Percentiles rank a stretch among this genome's conserved stretches.
phyloP scores from a whole-genome alignment of 75 land plant genomes.

The Selaginella moellendorffii region DNA sequence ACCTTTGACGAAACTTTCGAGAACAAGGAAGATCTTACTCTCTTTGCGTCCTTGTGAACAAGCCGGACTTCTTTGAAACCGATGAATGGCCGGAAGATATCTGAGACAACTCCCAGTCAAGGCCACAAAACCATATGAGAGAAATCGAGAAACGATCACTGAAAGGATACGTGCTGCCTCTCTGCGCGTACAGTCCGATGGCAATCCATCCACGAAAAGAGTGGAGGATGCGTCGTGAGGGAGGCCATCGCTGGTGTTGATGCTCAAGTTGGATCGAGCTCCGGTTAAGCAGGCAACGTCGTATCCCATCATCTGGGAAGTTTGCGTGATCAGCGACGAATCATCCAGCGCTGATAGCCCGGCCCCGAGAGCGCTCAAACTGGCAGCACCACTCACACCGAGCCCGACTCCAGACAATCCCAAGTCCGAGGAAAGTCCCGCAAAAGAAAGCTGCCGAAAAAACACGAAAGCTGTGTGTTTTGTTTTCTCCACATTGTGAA shows the following conservation, averaged over 20 bases:
- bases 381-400: too few relatives aligned
- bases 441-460: not conserved
- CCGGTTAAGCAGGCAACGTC: not conserved
- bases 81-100: constrained; percentile 94
- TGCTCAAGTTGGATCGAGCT: too few relatives aligned
- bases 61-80: constrained; percentile 92
- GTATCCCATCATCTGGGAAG: not conserved
- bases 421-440: not conserved
- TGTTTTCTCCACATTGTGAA: not conserved
- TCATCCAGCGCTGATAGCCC: not conserved
- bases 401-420: not conserved
- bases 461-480: not conserved
- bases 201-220: constrained; percentile 78
- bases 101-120: constrained; percentile 16
- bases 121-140: constrained; percentile 8
- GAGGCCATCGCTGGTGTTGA: constrained; percentile 29
- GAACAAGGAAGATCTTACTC: constrained; percentile 31
- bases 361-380: not conserved
- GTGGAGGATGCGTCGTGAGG: constrained; percentile 80
- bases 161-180: constrained; percentile 53
- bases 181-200: constrained; percentile 53
- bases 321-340: not conserved
- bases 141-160: not conserved
- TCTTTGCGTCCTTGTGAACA: constrained; percentile 74
- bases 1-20: not conserved